These are phyloP conservation scores for Leishmania martiniquensis DNA, from an alignment of 208 protist genomes.

Conservation along the genomic window DNA sequence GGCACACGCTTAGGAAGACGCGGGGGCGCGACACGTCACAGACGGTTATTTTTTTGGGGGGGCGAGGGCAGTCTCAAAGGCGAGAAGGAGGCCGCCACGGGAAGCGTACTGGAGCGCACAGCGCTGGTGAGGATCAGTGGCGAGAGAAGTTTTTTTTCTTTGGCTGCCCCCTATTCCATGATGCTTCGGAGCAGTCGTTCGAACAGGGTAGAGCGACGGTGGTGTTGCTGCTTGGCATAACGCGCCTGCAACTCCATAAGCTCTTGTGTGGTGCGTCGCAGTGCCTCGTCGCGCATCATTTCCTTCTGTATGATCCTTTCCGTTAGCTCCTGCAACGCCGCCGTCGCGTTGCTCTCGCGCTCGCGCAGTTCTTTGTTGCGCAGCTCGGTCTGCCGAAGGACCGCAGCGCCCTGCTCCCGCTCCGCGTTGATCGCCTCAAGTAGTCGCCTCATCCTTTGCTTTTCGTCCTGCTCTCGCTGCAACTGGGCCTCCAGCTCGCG, in stretches of 20 bases:
- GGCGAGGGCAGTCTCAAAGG: background rate
- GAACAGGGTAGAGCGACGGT: constrained; percentile 38
- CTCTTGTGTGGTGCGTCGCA: constrained; percentile 55
- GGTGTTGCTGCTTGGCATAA: constrained; percentile 44
- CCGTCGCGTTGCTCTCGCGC: constrained; percentile 43
- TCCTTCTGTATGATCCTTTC: constrained; percentile 60
- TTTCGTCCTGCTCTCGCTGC: constrained; percentile 63
- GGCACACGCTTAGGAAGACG: background rate
- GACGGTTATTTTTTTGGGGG: background rate
- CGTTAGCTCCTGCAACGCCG: constrained; percentile 48
- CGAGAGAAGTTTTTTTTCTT: background rate
- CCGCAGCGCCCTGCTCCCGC: constrained; percentile 54
- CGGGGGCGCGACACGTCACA: background rate
- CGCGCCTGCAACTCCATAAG: constrained; percentile 68
- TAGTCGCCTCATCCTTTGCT: constrained; percentile 52
- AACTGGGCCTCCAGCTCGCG: constrained; percentile 65
- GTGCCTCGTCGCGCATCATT: constrained; percentile 61
- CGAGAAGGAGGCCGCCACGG: background rate
- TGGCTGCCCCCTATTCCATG: constrained; percentile 14
- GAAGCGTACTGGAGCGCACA: background rate
- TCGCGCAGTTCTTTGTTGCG: constrained; percentile 62
- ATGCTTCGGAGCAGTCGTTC: constrained; percentile 37
- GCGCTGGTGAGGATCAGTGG: no score
- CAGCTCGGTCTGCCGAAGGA: constrained; percentile 48
- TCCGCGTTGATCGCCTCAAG: constrained; percentile 68